Evolutionary conservation across 148 eudicot species (phyloP).

Genomic region (Vaccinium vitisidaea): DNA sequence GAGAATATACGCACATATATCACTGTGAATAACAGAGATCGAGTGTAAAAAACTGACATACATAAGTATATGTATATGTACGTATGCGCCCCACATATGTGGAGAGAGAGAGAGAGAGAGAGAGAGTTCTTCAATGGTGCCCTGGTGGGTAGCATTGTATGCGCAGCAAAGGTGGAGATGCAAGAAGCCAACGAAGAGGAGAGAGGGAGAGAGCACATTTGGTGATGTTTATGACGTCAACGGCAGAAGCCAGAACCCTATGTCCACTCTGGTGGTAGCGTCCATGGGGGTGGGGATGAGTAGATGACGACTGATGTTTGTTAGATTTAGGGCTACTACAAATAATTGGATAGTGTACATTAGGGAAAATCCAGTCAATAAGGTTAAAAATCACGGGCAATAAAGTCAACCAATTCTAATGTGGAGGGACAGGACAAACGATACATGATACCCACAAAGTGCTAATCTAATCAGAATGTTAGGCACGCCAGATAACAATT

Average conservation of each 20-base stretch:
- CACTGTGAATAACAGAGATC: not conserved
- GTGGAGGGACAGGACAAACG: not conserved
- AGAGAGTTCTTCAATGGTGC: too few species aligned
- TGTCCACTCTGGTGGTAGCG: not conserved
- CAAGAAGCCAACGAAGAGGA: not conserved
- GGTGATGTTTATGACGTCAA: not conserved
- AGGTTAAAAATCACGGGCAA: not conserved
- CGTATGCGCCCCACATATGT: not conserved
- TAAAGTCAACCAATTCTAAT: not conserved
- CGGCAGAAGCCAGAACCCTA: not conserved
- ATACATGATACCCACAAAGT: not conserved
- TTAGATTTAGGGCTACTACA: not conserved
- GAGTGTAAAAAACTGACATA: not conserved
- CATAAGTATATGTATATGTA: not conserved
- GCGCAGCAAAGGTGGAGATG: too few species aligned
- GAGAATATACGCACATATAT: not conserved
- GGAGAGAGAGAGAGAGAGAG: too few species aligned
- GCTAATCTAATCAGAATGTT: not conserved
- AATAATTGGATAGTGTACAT: not conserved
- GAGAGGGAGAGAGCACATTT: not conserved
- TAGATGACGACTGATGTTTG: not conserved
- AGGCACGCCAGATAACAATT: not conserved
- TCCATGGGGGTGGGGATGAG: not conserved
- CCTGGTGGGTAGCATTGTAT: too few species aligned
- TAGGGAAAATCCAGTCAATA: not conserved